Percentiles rank a stretch among this genome's conserved stretches.
phyloP scores from a whole-genome alignment of 768 basidiomycete species.

The Lentinula edodes region DNA sequence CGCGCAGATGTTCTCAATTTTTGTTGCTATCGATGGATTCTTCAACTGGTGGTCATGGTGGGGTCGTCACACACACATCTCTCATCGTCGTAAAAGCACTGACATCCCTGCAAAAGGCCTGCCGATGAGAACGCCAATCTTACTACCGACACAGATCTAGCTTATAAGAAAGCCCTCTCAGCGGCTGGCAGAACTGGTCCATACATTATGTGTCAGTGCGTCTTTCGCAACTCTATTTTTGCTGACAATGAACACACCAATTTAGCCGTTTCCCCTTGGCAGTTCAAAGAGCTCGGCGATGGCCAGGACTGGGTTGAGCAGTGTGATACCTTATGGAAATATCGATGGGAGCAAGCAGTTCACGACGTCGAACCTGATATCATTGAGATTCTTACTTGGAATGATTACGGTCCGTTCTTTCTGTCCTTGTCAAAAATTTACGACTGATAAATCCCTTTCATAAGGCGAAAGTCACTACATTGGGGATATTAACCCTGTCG shows the following conservation, averaged over 20 bases:
- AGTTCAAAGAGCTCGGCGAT: constrained; percentile 17
- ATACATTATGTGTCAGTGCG: constrained; percentile 21
- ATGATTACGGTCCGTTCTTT: constrained; percentile 18
- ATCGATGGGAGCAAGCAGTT: constrained; percentile 21
- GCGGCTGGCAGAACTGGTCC: constrained; percentile 14
- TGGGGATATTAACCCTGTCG: constrained; percentile 19
- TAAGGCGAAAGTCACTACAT: constrained; percentile 38
- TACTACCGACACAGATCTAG: constrained; percentile 21
- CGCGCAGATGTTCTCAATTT: constrained; percentile 15
- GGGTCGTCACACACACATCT: background rate
- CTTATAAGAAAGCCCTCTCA: constrained; percentile 15
- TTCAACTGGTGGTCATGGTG: constrained; percentile 31
- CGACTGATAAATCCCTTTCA: constrained; percentile 8
- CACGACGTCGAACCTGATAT: constrained; percentile 19
- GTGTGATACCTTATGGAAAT: constrained; percentile 20
- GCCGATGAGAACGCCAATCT: constrained; percentile 14
- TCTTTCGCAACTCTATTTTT: background rate
- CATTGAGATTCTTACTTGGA: constrained; percentile 17
- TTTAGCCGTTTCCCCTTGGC: constrained; percentile 21
- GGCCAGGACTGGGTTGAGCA: constrained; percentile 19
- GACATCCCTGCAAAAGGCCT: constrained; percentile 8
- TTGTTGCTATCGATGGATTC: constrained; percentile 23
- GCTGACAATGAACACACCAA: background rate
- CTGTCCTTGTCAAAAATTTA: constrained; percentile 15
- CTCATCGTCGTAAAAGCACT: background rate